These are phyloP conservation scores for Kwoniella dejecticola DNA, from an alignment of 768 basidiomycete genomes.

Conservation along the genomic window DNA sequence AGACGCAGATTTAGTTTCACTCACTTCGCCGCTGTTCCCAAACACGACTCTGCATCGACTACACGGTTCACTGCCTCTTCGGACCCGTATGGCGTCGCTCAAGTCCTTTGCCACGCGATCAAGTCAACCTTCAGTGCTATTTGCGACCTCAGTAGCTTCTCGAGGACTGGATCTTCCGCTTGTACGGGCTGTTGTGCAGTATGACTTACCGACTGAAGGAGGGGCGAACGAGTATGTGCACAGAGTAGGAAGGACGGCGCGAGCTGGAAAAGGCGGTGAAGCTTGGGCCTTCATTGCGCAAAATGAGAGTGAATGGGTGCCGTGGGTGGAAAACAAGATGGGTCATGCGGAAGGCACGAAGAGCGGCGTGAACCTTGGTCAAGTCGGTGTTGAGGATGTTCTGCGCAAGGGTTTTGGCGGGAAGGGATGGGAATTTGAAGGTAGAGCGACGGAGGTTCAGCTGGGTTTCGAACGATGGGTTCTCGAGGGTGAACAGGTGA, in stretches of 20 bases:
- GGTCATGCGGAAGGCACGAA: slow-evolving; percentile 57
- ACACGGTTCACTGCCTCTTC: slow-evolving; percentile 86
- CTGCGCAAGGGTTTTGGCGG: slow-evolving; percentile 84
- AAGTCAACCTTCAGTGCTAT: slow-evolving; percentile 66
- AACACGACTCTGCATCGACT: slow-evolving; percentile 79
- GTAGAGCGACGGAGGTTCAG: slow-evolving; percentile 91
- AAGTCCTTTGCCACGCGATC: slow-evolving; percentile 67
- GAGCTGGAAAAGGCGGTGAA: slow-evolving; percentile 92
- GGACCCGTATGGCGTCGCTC: slow-evolving; percentile 77
- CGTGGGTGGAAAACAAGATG: slow-evolving; percentile 86
- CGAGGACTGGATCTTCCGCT: slow-evolving; percentile 93
- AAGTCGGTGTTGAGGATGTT: slow-evolving; percentile 69
- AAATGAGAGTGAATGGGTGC: slow-evolving; percentile 83
- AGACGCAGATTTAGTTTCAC: slow-evolving; percentile 60
- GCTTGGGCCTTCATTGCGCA: slow-evolving; percentile 91
- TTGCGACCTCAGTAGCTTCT: slow-evolving; percentile 98
- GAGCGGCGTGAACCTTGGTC: slow-evolving; percentile 60
- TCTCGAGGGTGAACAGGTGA: slow-evolving; percentile 68
- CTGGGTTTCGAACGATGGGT: slow-evolving; percentile 95
- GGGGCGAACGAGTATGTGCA: slow-evolving; percentile 96
- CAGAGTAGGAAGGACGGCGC: slow-evolving; percentile 93
- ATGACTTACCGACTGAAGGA: slow-evolving; percentile 95
- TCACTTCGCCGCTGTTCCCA: slow-evolving; percentile 75
- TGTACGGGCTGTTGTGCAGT: slow-evolving; percentile 92
- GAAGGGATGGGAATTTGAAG: slow-evolving; percentile 74